A percentile compares a stretch with the other conserved stretches of the same genome.
phyloP scores from a whole-genome alignment of 192 early-diverging fungal genomes.

The Diversispora eburnea region DNA sequence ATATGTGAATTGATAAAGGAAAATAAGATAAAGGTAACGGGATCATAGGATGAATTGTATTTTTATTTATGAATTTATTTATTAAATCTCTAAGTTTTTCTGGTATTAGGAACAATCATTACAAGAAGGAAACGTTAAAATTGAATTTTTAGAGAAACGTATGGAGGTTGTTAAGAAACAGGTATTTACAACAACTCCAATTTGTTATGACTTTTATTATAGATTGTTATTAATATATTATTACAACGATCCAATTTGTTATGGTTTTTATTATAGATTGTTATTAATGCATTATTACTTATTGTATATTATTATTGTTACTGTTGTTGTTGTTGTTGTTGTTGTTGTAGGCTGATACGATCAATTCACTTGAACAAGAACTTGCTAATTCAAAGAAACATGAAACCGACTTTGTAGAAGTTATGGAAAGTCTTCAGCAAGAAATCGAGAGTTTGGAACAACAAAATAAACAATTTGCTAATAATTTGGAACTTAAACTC shows the following conservation, averaged over 20 bases:
- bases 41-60: not conserved
- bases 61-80: not conserved
- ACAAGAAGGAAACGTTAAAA: slow-evolving; percentile 70
- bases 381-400: slow-evolving; percentile 57
- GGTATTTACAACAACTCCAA: slow-evolving; percentile 30
- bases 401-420: slow-evolving; percentile 69
- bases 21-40: slow-evolving; percentile 61
- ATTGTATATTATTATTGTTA: not conserved
- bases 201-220: not conserved
- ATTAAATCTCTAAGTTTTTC: not conserved
- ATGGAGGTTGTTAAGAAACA: slow-evolving; percentile 66
- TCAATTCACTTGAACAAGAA: slow-evolving; percentile 54
- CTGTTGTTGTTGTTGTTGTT: not conserved
- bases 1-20: slow-evolving; percentile 76
- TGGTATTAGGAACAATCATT: slow-evolving; percentile 64
- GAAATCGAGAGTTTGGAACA: slow-evolving; percentile 67
- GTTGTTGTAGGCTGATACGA: slow-evolving; percentile 50
- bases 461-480: slow-evolving; percentile 57
- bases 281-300: no score
- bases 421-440: slow-evolving; percentile 60
- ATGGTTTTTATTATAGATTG: no score
- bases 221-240: not conserved
- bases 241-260: not conserved
- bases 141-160: slow-evolving; percentile 80
- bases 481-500: slow-evolving; percentile 34